Base-by-base conservation (phyloP, 2,329 filamentous ascomycete genomes). In the Pseudogymnoascus sp. region DNA sequence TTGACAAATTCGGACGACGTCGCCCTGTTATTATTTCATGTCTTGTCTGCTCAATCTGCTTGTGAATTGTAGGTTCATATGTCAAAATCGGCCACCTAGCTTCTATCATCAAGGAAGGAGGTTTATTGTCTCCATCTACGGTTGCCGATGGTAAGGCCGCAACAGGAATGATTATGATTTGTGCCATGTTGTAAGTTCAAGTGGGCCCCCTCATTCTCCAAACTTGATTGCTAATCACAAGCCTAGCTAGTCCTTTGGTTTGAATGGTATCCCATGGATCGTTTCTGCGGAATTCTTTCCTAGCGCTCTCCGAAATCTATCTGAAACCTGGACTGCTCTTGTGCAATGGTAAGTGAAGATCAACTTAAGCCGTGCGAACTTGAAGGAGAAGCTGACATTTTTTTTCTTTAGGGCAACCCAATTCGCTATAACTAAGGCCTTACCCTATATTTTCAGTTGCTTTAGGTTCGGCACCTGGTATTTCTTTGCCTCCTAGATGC, bases 131-230 rank as follows among this genome's bases (percentile, higher is more conserved):
- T 0, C 70, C 76, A 5, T 77, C 76, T 0, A 78, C 76, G 0
- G 70, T 71, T 3, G 78, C 77, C 3, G 81, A 80, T 63, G 82
- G 81, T 0, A 78, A 80, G 64, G 76, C 81, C 12, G 81, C 82
- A 7, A 83, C 81, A 34, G 81, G 81, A 2, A 81, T 80, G 69
- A 79, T 84, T 23, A 84, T 83, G 73, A 73, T 84, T 0, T 84
- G 7, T 79, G 78, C 78, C 16, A 42, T 42, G 8, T 42, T 42
- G 38, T 42, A 42, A 16, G 38, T 42, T 21, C 16, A 42, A 42
- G 38, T 7, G 12, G 14, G 37, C 3, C 2, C 16, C 14, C 38
- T 16, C 16, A 42, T 11, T 42, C 8, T 3, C 38, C 1, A 4
- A 42, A 21, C 16, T 11, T 42, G 16, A 42, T 42, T 10, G 38